These are phyloP conservation scores for Claviceps sp. DNA, from an alignment of 2,329 filamentous ascomycete species.

Conservation along the genomic window DNA sequence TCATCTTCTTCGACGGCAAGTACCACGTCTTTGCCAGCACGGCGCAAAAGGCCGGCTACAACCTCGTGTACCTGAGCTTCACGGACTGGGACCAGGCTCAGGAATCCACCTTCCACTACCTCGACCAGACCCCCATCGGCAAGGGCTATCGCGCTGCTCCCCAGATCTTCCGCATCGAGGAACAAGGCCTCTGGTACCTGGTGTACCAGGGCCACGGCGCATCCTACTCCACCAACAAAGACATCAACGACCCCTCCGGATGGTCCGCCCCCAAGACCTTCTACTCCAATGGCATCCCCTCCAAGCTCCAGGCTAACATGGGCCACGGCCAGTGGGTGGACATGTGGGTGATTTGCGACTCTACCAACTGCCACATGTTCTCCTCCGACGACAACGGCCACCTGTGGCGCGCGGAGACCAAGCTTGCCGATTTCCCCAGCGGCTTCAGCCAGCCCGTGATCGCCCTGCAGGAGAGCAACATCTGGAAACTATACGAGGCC, in stretches of 20 bases:
- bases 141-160: neutral
- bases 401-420: constrained; percentile 51
- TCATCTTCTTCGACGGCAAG: constrained; percentile 39
- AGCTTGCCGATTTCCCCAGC: constrained; percentile 47
- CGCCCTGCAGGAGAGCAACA: constrained; percentile 36
- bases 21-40: constrained; percentile 47
- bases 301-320: constrained; percentile 28
- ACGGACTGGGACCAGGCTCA: constrained; percentile 28
- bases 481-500: constrained; percentile 48
- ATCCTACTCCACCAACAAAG: constrained; percentile 1
- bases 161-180: neutral
- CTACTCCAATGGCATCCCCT: neutral
- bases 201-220: neutral
- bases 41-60: constrained; percentile 30
- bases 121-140: neutral
- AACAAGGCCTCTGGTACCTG: neutral
- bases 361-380: constrained; percentile 51
- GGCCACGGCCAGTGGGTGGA: constrained; percentile 42
- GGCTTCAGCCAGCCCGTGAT: constrained; percentile 40
- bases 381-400: constrained; percentile 54
- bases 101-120: neutral
- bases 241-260: neutral
- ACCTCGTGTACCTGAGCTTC: constrained; percentile 48
- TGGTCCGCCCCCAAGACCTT: neutral
- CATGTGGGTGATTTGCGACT: constrained; percentile 50